Evolutionary conservation across 73 alveolate species (phyloP), one percentile per base, ranked within the genome.

Genomic region (Paramecium caudatum): DNA sequence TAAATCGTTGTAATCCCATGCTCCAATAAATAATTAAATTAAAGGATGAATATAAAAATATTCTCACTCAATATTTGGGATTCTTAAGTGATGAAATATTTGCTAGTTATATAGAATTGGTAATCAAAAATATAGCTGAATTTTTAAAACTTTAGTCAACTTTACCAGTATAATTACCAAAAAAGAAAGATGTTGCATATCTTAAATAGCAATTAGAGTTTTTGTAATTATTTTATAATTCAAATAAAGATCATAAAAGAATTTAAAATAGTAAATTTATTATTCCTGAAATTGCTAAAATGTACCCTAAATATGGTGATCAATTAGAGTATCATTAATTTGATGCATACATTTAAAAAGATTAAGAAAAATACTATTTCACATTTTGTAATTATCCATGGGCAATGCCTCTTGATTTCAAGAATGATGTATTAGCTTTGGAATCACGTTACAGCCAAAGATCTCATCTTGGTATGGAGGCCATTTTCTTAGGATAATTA

Each of bases 351-450:
- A 37, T 15, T 8, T 15, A 41, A 3, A 19, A 74, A 27, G 16
- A 41, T 2, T 21, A 3, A 21, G 47, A 37, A 25, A 21, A 17
- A 5, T 74, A 74, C 43, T 74, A 74, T 13, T 74, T 74, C 21
- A 74, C 88, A 43, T 74, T 74, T 43, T 74, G 88, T 74, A n/a
- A 10, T 21, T 74, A 41, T 39, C 47, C 88, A 16, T 74, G 43
- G 43, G 55, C 55, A 2, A 74, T 74, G 17, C 88, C 88, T 0
- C 17, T 74, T 1, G 88, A 74, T 3, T 74, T 74, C 32, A 74
- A 74, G 32, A 36, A 43, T 7, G 4, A 41, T 21, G 8, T 74
- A 21, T 74, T 74, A 41, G 19, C 21, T 41, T 12, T 74, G 10
- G 88, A 74, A 17, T 41, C 69, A 23, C 17, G 25, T 16, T 0